Conservation (phyloP, 805 yeast species). For the Suhomyces vadensis region DNA sequence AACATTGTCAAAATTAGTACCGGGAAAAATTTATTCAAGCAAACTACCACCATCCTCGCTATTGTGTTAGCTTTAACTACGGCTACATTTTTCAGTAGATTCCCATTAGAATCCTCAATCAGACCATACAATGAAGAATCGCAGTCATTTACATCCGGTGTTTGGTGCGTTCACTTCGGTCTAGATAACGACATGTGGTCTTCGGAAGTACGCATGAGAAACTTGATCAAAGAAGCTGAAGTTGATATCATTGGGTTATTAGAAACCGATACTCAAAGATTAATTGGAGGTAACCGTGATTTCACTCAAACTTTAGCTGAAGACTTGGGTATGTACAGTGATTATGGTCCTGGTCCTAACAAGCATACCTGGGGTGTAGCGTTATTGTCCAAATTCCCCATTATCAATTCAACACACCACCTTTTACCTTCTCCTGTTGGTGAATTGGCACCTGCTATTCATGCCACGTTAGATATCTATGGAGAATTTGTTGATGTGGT, state of each 20-base stretch:
- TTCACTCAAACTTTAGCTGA: slow-evolving; percentile 88
- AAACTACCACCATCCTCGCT: slow-evolving; percentile 36
- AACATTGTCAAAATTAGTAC: slow-evolving; percentile 22
- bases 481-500: slow-evolving; percentile 87
- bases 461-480: slow-evolving; percentile 90
- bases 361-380: slow-evolving; percentile 99
- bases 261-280: slow-evolving; percentile 91
- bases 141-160: slow-evolving; percentile 85
- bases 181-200: slow-evolving; percentile 99
- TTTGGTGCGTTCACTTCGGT: slow-evolving; percentile 98
- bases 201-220: slow-evolving; percentile 84
- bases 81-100: slow-evolving; percentile 56
- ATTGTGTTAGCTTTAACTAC: slow-evolving; percentile 53
- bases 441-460: slow-evolving; percentile 97
- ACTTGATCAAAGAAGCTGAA: slow-evolving; percentile 80
- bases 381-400: slow-evolving; percentile 90
- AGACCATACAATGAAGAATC: slow-evolving; percentile 53
- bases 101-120: slow-evolving; percentile 59
- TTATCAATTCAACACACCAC: slow-evolving; percentile 85
- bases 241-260: slow-evolving; percentile 87
- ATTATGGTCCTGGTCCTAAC: slow-evolving; percentile 97
- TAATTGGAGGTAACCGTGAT: slow-evolving; percentile 94
- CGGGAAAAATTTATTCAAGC: slow-evolving; percentile 19
- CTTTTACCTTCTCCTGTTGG: slow-evolving; percentile 96
- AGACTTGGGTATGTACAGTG: slow-evolving; percentile 91